Conservation (phyloP, 2,329 filamentous ascomycete species). For the Aureobasidium leucospermi region DNA sequence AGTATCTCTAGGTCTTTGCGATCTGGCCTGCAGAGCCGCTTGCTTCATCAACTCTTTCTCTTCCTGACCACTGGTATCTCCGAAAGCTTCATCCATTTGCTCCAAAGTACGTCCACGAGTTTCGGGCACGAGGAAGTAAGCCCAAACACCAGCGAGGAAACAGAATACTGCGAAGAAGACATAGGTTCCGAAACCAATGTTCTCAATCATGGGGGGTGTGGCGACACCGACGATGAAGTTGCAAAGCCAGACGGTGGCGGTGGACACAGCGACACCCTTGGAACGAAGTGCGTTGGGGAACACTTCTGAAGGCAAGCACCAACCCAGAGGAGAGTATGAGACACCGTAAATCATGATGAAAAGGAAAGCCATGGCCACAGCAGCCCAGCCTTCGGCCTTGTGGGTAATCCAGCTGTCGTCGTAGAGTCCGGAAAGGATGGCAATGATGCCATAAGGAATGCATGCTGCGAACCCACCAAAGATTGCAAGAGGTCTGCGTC, state of each 20-base stretch:
- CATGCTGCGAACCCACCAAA: slow-evolving; percentile 24
- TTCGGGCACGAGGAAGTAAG: slow-evolving; percentile 50
- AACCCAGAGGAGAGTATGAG: slow-evolving; percentile 37
- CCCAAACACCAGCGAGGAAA: slow-evolving; percentile 44
- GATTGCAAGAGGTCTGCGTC: slow-evolving; percentile 50
- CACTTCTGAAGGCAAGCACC: slow-evolving; percentile 46
- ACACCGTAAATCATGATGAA: slow-evolving; percentile 44
- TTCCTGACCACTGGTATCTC: background rate
- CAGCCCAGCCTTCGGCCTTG: slow-evolving; percentile 14
- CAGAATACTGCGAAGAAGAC: slow-evolving; percentile 54
- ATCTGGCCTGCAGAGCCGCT: background rate
- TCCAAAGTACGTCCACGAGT: slow-evolving; percentile 40
- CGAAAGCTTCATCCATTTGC: slow-evolving; percentile 20
- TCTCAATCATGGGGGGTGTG: slow-evolving; percentile 31
- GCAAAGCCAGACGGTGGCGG: background rate
- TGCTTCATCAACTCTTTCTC: background rate
- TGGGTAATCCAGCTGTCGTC: slow-evolving; percentile 20
- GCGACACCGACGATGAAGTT: slow-evolving; percentile 45
- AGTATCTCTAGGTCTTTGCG: background rate
- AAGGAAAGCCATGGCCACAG: slow-evolving; percentile 13
- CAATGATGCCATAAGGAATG: slow-evolving; percentile 25
- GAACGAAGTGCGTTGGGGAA: slow-evolving; percentile 54
- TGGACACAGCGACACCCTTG: slow-evolving; percentile 60
- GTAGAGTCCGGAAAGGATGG: slow-evolving; percentile 20
- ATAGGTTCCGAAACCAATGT: slow-evolving; percentile 48